A percentile compares a stretch with the other conserved stretches of the same genome.
phyloP scores from a whole-genome alignment of 2,329 filamentous ascomycete species.

The Sclerotinia subarctica region DNA sequence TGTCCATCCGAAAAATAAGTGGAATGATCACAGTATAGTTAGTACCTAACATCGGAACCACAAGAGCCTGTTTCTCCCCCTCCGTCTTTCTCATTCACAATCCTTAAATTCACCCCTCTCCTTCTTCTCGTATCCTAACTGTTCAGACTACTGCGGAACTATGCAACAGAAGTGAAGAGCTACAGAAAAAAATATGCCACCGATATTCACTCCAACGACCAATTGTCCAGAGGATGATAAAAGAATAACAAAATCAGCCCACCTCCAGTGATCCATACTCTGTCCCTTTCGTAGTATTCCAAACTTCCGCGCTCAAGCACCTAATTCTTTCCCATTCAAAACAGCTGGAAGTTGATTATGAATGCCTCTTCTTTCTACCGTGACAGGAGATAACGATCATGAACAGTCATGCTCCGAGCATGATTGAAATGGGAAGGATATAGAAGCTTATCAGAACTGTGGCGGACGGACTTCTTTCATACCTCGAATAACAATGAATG shows the following conservation, averaged over 20 bases:
- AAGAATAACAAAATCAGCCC: not conserved
- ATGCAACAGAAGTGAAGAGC: not conserved
- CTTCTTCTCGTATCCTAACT: not conserved
- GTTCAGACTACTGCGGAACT: not conserved
- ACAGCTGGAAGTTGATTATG: no score
- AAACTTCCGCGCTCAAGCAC: not conserved
- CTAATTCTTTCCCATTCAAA: not conserved
- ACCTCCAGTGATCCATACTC: not conserved
- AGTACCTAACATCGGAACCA: not conserved
- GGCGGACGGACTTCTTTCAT: no score
- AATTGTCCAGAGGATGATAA: not conserved
- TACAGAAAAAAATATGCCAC: not conserved
- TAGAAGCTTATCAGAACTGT: rapidly evolving
- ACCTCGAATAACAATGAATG: no score
- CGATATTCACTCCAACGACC: not conserved
- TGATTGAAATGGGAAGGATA: not conserved
- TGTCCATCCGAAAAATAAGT: not conserved
- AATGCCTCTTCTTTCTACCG: not conserved
- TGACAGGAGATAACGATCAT: not conserved
- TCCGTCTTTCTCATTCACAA: not conserved
- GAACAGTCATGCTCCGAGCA: no score
- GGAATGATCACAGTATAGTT: not conserved
- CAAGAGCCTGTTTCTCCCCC: not conserved
- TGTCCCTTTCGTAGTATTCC: not conserved
- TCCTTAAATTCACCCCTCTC: no score